Conservation (phyloP, 768 basidiomycete species). For the Imleria badia region DNA sequence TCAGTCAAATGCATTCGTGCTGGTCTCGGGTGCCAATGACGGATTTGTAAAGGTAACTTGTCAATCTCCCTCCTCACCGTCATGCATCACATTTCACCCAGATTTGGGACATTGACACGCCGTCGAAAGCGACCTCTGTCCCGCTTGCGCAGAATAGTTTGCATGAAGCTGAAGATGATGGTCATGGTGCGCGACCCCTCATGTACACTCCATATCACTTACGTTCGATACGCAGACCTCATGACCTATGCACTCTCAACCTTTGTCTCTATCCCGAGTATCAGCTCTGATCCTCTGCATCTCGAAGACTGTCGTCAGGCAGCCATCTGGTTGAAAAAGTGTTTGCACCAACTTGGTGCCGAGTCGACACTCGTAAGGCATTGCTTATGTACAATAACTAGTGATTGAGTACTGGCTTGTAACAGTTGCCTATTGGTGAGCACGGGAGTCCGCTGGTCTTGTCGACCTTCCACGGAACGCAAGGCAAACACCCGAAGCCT, state of each 20-base stretch:
- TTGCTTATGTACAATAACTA: neutral
- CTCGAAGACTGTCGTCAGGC: constrained; percentile 92
- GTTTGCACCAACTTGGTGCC: constrained; percentile 85
- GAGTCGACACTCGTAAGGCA: constrained; percentile 65
- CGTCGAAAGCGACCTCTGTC: neutral
- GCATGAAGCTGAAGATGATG: constrained; percentile 16
- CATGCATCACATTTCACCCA: constrained; percentile 19
- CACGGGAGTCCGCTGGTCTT: constrained; percentile 85
- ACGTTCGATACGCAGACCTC: constrained; percentile 46
- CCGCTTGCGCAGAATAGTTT: neutral
- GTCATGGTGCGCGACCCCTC: constrained; percentile 16
- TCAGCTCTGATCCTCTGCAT: constrained; percentile 66
- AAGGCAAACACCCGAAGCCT: constrained; percentile 56
- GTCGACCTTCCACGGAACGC: constrained; percentile 78
- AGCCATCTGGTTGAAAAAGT: constrained; percentile 89
- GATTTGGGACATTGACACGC: constrained; percentile 56
- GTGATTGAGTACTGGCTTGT: neutral
- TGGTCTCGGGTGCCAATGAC: constrained; percentile 85
- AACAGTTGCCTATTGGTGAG: constrained; percentile 73
- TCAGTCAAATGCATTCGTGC: constrained; percentile 27
- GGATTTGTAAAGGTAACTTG: constrained; percentile 70
- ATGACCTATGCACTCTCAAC: constrained; percentile 79
- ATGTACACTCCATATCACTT: neutral
- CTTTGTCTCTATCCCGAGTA: constrained; percentile 84
- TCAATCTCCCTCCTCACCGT: neutral